Conservation (phyloP, 805 yeast species). For the Saccharomycopsis lassenensis region DNA sequence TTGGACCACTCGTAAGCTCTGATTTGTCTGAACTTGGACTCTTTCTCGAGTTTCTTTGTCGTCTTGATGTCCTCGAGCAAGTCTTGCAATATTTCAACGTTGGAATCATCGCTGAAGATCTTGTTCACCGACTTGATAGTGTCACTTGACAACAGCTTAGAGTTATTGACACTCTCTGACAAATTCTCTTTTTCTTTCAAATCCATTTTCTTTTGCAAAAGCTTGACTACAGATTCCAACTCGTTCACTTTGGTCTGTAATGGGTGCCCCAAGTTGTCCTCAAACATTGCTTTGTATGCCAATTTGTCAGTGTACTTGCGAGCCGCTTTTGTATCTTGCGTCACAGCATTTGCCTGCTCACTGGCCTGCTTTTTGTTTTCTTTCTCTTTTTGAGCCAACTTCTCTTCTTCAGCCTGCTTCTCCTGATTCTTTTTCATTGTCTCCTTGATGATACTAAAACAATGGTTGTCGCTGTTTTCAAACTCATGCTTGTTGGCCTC, state of each 20-base stretch:
- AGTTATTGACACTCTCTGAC: too few species aligned
- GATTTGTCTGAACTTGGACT: constrained; percentile 8
- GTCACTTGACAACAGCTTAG: neutral
- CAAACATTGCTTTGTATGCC: constrained; percentile 9
- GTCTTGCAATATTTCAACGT: constrained; percentile 14
- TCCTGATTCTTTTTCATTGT: too few species aligned
- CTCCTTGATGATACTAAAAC: too few species aligned
- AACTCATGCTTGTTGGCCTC: too few species aligned
- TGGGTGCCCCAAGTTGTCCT: neutral
- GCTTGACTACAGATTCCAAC: constrained; percentile 8
- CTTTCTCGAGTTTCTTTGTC: constrained; percentile 8
- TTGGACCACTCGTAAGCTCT: constrained; percentile 18
- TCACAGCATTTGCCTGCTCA: too few species aligned
- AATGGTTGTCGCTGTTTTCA: too few species aligned
- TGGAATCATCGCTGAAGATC: constrained; percentile 9
- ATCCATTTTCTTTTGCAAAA: constrained; percentile 7
- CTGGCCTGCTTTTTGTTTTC: too few species aligned
- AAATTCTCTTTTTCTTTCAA: too few species aligned
- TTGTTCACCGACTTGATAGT: constrained; percentile 1
- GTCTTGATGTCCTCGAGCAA: constrained; percentile 13
- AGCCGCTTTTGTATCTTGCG: too few species aligned
- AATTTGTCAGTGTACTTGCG: constrained; percentile 6
- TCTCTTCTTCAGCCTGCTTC: too few species aligned
- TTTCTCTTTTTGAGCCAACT: too few species aligned
- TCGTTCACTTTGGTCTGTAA: constrained; percentile 1